These are phyloP conservation scores for Tulasnella sp. DNA, from an alignment of 768 basidiomycete genomes.

Conservation along the genomic window DNA sequence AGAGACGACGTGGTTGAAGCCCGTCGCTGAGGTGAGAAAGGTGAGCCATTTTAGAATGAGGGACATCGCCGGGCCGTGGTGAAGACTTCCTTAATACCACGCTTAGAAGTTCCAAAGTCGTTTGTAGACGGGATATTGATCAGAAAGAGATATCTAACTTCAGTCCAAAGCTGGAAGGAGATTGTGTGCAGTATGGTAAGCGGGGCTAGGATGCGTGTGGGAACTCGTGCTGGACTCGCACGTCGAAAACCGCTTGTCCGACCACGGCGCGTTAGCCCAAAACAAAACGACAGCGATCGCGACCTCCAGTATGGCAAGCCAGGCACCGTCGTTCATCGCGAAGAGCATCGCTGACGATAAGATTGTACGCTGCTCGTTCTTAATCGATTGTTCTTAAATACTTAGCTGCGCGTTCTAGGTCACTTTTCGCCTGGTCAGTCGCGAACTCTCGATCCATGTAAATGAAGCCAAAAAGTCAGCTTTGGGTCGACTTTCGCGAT, in stretches of 20 bases:
- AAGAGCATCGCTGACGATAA: slow-evolving; percentile 36
- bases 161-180: too few species aligned
- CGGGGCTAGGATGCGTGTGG: neutral
- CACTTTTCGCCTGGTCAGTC: slow-evolving; percentile 66
- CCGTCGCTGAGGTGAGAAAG: neutral
- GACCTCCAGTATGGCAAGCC: neutral
- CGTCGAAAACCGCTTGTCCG: neutral
- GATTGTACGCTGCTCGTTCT: slow-evolving; percentile 26
- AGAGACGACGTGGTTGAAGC: neutral
- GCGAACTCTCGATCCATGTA: slow-evolving; percentile 58
- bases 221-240: neutral
- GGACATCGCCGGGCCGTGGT: neutral
- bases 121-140: too few species aligned
- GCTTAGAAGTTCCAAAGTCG: too few species aligned
- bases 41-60: neutral
- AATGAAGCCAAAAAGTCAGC: slow-evolving; percentile 67
- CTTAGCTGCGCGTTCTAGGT: slow-evolving; percentile 35
- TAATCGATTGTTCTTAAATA: neutral
- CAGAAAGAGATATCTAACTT: too few species aligned
- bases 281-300: neutral
- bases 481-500: neutral
- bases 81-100: neutral
- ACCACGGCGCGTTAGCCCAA: neutral
- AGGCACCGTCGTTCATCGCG: slow-evolving; percentile 32
- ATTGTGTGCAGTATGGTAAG: neutral